A percentile compares a stretch with the other conserved stretches of the same genome.
Conservation (phyloP, 306 rosid genomes). For the Astragalus glycyphyllos region DNA sequence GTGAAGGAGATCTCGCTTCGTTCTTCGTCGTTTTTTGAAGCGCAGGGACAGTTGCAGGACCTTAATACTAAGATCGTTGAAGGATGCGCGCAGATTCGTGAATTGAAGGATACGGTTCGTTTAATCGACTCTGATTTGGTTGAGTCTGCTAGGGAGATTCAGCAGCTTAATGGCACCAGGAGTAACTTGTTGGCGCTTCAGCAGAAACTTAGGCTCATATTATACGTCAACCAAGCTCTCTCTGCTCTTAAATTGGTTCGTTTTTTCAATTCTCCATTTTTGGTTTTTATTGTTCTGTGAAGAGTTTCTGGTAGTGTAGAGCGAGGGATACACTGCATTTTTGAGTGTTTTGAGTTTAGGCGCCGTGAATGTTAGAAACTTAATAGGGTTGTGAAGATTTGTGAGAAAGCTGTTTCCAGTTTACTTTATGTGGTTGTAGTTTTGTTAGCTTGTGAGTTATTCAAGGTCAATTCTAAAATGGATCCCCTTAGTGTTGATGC, state of each 20-base stretch:
- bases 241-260: conserved; percentile 91
- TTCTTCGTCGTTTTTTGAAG: conserved; percentile 97
- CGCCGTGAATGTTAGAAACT: conserved; percentile 13
- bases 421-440: conserved; percentile 7
- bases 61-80: conserved; percentile 82
- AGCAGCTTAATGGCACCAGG: conserved; percentile 75
- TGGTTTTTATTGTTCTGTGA: not conserved
- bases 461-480: conserved; percentile 9
- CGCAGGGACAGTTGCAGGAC: conserved; percentile 93
- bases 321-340: not conserved
- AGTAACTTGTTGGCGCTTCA: conserved; percentile 78
- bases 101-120: conserved; percentile 81
- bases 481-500: not conserved
- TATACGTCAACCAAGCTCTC: conserved; percentile 92
- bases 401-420: not conserved
- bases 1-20: conserved; percentile 97
- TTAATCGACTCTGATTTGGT: conserved; percentile 91
- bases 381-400: conserved; percentile 27
- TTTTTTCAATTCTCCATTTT: not conserved
- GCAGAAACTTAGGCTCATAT: conserved; percentile 85
- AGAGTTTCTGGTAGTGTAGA: not conserved
- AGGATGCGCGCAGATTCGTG: conserved; percentile 76
- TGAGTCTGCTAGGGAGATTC: conserved; percentile 85
- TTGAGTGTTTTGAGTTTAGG: not conserved
- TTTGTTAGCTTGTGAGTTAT: conserved; percentile 25